These are phyloP conservation scores for Pichia exigua DNA, from an alignment of 805 yeast genomes.

Conservation along the genomic window DNA sequence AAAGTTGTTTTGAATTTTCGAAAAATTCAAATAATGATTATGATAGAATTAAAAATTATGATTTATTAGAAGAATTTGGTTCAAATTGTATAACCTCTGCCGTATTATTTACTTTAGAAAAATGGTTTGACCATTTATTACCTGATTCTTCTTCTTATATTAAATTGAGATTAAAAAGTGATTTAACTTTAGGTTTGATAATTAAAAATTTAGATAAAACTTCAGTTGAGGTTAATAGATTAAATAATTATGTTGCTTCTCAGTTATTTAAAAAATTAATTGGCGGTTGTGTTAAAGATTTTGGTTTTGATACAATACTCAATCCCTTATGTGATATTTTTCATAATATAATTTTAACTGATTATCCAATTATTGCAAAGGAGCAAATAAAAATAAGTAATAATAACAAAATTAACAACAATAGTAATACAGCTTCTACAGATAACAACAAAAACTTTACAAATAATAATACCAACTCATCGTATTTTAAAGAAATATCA, in stretches of 20 bases:
- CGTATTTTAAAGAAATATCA: constrained; percentile 5
- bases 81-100: constrained; percentile 46
- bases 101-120: constrained; percentile 54
- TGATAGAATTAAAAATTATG: constrained; percentile 18
- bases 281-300: constrained; percentile 70
- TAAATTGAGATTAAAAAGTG: constrained; percentile 31
- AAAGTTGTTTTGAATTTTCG: constrained; percentile 47
- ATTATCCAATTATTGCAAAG: constrained; percentile 56
- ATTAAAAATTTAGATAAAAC: constrained; percentile 40
- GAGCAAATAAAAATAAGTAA: constrained; percentile 10
- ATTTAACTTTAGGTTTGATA: constrained; percentile 34
- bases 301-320: constrained; percentile 68
- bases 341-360: constrained; percentile 50
- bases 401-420: not conserved
- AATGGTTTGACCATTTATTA: constrained; percentile 47
- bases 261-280: constrained; percentile 49
- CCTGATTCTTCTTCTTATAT: constrained; percentile 47
- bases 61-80: constrained; percentile 52
- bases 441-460: too few species aligned
- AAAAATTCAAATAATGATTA: constrained; percentile 1
- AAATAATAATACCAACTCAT: not conserved
- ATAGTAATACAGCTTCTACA: not conserved
- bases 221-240: constrained; percentile 26
- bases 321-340: constrained; percentile 61
- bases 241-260: constrained; percentile 45